Evolutionary conservation across 2,329 filamentous ascomycete species (phyloP).

Genomic region (Colletotrichum sublineola): DNA sequence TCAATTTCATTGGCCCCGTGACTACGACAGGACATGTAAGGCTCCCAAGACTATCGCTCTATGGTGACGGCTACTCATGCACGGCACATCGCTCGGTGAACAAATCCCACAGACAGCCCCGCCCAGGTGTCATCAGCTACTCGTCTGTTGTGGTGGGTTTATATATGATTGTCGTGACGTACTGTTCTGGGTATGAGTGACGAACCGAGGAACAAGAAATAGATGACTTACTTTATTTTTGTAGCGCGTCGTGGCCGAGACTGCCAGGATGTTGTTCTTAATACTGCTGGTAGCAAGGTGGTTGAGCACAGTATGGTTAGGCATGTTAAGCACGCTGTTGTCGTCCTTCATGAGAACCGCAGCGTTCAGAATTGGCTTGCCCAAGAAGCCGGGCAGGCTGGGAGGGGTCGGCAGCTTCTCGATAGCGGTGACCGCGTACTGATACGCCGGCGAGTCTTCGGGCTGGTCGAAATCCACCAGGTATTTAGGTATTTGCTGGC

Average conservation of each 20-base stretch:
- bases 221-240: constrained; percentile 81
- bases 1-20: constrained; percentile 17
- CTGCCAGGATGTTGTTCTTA: constrained; percentile 94
- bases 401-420: constrained; percentile 87
- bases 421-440: constrained; percentile 80
- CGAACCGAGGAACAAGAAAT: constrained; percentile 23
- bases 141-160: constrained; percentile 81
- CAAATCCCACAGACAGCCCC: not conserved
- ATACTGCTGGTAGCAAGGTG: constrained; percentile 98
- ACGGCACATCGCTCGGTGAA: not conserved
- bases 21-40: not conserved
- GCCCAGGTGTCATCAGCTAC: constrained; percentile 13
- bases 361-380: constrained; percentile 94
- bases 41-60: not conserved
- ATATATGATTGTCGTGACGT: constrained; percentile 97
- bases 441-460: constrained; percentile 81
- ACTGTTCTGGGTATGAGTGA: constrained; percentile 67
- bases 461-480: constrained; percentile 88
- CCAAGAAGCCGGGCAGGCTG: constrained; percentile 88
- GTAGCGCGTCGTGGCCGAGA: constrained; percentile 97
- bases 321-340: constrained; percentile 95
- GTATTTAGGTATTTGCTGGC: constrained; percentile 83
- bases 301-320: constrained; percentile 96
- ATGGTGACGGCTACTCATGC: not conserved
- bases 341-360: constrained; percentile 96